These are phyloP conservation scores for Platanus orientalis DNA, from an alignment of 164 flowering plant species.

Conservation along the genomic window DNA sequence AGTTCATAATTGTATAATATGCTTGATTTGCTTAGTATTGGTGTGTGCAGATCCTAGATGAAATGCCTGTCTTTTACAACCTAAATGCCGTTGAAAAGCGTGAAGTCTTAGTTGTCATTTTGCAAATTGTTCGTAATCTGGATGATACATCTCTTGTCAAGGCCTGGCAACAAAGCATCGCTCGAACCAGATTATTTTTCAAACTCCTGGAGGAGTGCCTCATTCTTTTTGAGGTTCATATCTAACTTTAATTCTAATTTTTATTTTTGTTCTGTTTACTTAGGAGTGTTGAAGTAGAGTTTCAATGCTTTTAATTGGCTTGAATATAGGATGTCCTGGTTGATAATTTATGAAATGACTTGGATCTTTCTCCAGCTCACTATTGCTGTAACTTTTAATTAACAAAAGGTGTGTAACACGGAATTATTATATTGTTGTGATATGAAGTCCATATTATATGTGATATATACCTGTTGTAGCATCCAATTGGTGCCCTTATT, in stretches of 20 bases:
- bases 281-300: neutral
- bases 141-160: slow-evolving; percentile 92
- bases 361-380: no score
- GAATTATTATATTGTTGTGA: no score
- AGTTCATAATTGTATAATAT: neutral
- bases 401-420: no score
- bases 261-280: neutral
- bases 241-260: slow-evolving; percentile 6
- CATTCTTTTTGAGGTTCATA: slow-evolving; percentile 79
- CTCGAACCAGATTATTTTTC: slow-evolving; percentile 95
- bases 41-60: slow-evolving; percentile 88
- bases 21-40: neutral
- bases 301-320: neutral
- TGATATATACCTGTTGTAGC: no score
- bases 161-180: slow-evolving; percentile 98
- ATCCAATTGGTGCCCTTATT: no score
- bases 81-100: slow-evolving; percentile 86
- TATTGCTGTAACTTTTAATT: no score
- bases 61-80: slow-evolving; percentile 98
- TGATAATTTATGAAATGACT: neutral
- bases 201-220: slow-evolving; percentile 93
- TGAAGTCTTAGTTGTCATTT: slow-evolving; percentile 72
- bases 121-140: slow-evolving; percentile 90
- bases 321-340: neutral
- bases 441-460: no score